Evolutionary conservation across 441 rosid genomes (phyloP), one percentile per base, ranked within the genome.

Genomic region (Metrosideros polymorpha): DNA sequence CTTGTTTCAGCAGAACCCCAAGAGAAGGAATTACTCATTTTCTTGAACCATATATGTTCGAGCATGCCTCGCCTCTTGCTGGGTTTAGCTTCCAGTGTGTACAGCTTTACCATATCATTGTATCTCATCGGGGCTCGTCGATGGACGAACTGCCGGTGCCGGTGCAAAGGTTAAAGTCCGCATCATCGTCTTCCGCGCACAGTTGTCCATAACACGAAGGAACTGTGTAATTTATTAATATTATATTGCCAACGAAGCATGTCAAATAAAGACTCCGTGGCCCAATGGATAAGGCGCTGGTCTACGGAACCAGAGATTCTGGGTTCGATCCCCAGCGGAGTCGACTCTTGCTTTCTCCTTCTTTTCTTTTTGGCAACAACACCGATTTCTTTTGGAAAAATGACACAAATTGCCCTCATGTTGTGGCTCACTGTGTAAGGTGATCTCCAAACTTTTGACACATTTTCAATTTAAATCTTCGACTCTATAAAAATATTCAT

Each of bases 231-330:
- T 0, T 59, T 0, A 27, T 0, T 61, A 30, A 61, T 61, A 7
- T 30, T 0, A 0, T 17, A 8, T 63, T 32, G 0, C 9, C 6
- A 32, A 2, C 25, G 17, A 9, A 2, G 0, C 0, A 2, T 1
- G 2, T 19, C 45, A 35, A 4, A 7, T 18, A 19, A 12, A 0
- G 87, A 88, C 87, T 86, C 90, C 86, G 57, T 95, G 99, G 98
- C 98, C 97, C 99, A 98, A 98, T 96, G 99, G 98, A 96, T 95
- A 95, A 95, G 98, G 98, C 95, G 98, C 97, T 95, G 98, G 97
- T 95, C 99, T 95, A 96, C 97, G 96, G 88, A 94, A 93, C 96
- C 98, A 95, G 98, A 96, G 98, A 95, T 85, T 95, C 94, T 94
- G 97, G 98, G 98, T 98, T 95, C 97, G 98, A 96, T 95, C 94